Percentiles rank a stretch among this genome's conserved stretches.
These are phyloP conservation scores for Mentha longifolia DNA, from an alignment of 257 asterid genomes.

Conservation along the genomic window DNA sequence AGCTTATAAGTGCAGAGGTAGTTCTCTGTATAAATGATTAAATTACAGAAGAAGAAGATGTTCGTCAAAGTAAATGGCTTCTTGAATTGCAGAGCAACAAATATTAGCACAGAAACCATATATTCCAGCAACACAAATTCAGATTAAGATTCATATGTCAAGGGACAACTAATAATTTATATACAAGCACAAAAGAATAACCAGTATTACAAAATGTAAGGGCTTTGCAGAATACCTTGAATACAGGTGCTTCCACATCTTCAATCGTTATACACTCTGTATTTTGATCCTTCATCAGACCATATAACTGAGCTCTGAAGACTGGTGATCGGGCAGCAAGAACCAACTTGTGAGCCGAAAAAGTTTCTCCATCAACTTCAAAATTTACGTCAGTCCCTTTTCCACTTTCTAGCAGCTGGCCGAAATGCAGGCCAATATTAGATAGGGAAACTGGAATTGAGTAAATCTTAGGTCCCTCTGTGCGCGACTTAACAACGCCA, in stretches of 20 bases:
- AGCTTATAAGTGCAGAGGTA: background rate
- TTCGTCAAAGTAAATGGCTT: background rate
- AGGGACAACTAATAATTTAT: background rate
- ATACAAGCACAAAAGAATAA: conserved; percentile 7
- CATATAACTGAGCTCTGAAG: conserved; percentile 89
- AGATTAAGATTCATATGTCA: conserved; percentile 2
- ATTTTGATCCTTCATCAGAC: conserved; percentile 93
- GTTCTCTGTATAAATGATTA: background rate
- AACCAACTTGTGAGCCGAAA: conserved; percentile 86
- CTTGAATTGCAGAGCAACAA: background rate
- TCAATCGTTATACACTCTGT: conserved; percentile 66
- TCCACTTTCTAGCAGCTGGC: conserved; percentile 79
- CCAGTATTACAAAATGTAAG: background rate
- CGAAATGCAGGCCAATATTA: conserved; percentile 84
- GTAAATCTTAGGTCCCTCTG: conserved; percentile 83
- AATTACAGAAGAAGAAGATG: background rate
- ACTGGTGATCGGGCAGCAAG: conserved; percentile 98
- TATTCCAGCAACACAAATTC: background rate
- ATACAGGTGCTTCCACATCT: conserved; percentile 87
- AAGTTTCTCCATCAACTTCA: conserved; percentile 73
- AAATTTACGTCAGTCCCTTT: conserved; percentile 71
- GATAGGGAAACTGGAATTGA: conserved; percentile 81
- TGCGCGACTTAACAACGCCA: conserved; percentile 86
- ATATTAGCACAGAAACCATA: background rate
- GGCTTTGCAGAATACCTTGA: conserved; percentile 59